Evolutionary conservation across 1,139 yeast genomes (phyloP), one percentile per base, ranked within the genome.

Genomic region (Geotrichum citri-aurantii): DNA sequence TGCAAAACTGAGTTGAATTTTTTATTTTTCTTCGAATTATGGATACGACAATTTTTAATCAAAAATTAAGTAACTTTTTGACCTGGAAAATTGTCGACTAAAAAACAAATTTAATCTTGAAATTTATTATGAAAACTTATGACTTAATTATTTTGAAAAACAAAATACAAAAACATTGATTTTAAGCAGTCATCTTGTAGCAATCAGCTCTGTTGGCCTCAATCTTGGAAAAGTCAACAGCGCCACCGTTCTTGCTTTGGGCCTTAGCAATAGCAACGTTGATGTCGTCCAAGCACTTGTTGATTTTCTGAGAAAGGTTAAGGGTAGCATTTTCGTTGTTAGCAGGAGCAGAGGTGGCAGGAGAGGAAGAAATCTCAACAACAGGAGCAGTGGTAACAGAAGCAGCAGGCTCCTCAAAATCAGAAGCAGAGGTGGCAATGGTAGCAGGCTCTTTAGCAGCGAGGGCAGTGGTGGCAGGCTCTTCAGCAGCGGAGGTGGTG

Each of bases 351-450:
- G 44, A n/a, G 46, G 49, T 24, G 23, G 40, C 23, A 19, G 48
- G 3, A 44, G 48, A 17, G 19, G 54, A 14, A 42, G 33, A 33
- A 12, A 10, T 5, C 8, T 7, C 49, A 44, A 50, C 54, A 42
- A 26, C 55, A 44, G 49, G 19, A 12, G 53, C 42, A 29, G 42
- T 10, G 11, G 48, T 17, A 14, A 59, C 31, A 37, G 58, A 29
- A 17, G 58, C 55, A 17, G 59, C 40, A 54, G 48, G 47, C 23
- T 46, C 33, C 19, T 26, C 50, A 24, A 29, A 52, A 19, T 53
- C 44, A 11, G 50, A 40, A 44, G 48, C 5, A 21, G 52, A 23
- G 40, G 19, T 11, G 49, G 31, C 12, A 46, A 50, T 14, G 27
- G 52, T 12, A 17, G 48, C n/a, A 50, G 49, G 27, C 37, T 27